These are phyloP conservation scores for Trichoderma lentiforme DNA, from an alignment of 2,329 filamentous ascomycete species.

Conservation along the genomic window DNA sequence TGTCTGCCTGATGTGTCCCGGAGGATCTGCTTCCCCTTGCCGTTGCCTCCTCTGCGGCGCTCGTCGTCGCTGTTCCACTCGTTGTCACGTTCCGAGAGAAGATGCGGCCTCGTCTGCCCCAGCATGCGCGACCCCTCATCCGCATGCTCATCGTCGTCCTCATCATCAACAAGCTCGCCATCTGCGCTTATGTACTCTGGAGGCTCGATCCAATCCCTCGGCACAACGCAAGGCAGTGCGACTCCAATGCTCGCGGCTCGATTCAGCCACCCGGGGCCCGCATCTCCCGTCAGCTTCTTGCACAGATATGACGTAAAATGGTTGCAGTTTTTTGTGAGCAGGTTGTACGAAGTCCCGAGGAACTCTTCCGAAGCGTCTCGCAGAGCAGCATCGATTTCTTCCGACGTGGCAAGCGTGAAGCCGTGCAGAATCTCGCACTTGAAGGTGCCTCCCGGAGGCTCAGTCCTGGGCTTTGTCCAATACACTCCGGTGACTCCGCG, in stretches of 20 bases:
- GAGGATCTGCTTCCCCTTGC: slow-evolving; percentile 44
- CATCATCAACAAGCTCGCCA: slow-evolving; percentile 63
- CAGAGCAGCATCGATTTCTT: slow-evolving; percentile 70
- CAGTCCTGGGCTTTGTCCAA: slow-evolving; percentile 69
- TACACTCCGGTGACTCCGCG: slow-evolving; percentile 73
- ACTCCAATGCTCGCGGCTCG: slow-evolving; percentile 80
- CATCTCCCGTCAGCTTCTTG: slow-evolving; percentile 65
- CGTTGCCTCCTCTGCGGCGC: slow-evolving; percentile 36
- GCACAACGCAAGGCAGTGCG: slow-evolving; percentile 77
- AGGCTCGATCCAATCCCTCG: slow-evolving; percentile 75
- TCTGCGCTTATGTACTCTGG: slow-evolving; percentile 73
- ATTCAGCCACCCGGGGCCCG: slow-evolving; percentile 74
- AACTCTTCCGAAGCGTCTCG: slow-evolving; percentile 68
- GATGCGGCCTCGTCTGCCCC: slow-evolving; percentile 35
- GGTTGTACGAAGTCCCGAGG: slow-evolving; percentile 72
- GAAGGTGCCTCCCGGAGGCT: slow-evolving; percentile 76
- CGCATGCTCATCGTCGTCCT: slow-evolving; percentile 47
- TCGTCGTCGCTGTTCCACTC: slow-evolving; percentile 48
- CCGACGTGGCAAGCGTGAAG: slow-evolving; percentile 65
- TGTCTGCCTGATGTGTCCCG: slow-evolving; percentile 50
- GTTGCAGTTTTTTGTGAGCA: slow-evolving; percentile 83
- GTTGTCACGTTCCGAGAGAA: slow-evolving; percentile 29
- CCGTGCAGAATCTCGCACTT: slow-evolving; percentile 72
- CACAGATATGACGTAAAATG: slow-evolving; percentile 80
- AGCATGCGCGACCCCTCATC: slow-evolving; percentile 61